These are phyloP conservation scores for Talaromyces sp. DNA, from an alignment of 2,329 filamentous ascomycete genomes.

Conservation along the genomic window DNA sequence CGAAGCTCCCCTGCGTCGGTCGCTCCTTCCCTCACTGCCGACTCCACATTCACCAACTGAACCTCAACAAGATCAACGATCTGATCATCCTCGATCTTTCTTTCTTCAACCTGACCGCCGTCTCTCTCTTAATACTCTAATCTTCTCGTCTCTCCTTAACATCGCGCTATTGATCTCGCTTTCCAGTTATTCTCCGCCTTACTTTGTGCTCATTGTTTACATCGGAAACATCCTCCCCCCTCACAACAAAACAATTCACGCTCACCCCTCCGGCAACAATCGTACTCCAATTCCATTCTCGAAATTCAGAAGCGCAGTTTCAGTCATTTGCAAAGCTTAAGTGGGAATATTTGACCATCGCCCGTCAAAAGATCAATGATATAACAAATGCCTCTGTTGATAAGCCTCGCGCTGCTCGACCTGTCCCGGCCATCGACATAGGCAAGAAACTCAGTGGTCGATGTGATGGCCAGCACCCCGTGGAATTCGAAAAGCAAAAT, in stretches of 20 bases:
- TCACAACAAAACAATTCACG: conserved; percentile 10
- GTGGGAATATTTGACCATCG: too few species aligned
- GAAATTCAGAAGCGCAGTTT: not conserved
- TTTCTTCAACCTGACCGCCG: not conserved
- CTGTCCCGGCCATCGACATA: conserved; percentile 17
- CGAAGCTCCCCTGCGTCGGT: conserved; percentile 9
- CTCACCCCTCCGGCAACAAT: not conserved
- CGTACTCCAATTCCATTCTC: not conserved
- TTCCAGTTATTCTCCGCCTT: not conserved
- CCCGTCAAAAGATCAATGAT: not conserved
- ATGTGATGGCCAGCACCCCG: conserved; percentile 40
- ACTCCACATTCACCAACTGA: not conserved
- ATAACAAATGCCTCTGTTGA: conserved; percentile 15
- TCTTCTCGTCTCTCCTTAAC: conserved; percentile 5
- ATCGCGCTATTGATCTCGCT: not conserved
- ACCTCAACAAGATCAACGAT: not conserved
- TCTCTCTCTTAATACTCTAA: conserved; percentile 6
- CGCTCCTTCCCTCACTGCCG: not conserved
- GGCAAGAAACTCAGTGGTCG: conserved; percentile 25
- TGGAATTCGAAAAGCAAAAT: conserved; percentile 38
- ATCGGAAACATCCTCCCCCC: not conserved
- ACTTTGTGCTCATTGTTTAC: not conserved
- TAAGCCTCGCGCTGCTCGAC: conserved; percentile 2
- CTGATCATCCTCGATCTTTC: not conserved
- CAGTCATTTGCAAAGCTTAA: not conserved